phyloP scores from a whole-genome alignment of 2,329 filamentous ascomycete species.

The Elsinoe australis region DNA sequence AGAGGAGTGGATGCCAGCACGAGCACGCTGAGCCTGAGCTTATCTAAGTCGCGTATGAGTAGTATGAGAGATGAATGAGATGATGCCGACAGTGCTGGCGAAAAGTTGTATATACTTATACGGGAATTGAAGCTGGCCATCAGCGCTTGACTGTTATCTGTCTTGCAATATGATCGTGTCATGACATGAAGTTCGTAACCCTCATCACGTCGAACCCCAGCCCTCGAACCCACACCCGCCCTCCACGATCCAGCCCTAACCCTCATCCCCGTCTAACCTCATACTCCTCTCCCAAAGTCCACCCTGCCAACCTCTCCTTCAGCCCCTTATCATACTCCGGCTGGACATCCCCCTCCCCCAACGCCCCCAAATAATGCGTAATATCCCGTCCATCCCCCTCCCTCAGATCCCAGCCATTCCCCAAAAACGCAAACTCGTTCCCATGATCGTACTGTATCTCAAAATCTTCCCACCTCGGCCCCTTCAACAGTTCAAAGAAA shows the following conservation, averaged over 20 bases:
- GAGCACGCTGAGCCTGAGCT: constrained; percentile 9
- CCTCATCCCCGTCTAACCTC: not conserved
- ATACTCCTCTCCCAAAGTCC: not conserved
- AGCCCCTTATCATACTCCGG: not conserved
- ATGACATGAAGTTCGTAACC: too few relatives aligned
- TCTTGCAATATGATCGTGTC: too few relatives aligned
- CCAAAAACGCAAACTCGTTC: constrained; percentile 37
- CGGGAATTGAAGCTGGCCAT: not conserved
- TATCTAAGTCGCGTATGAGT: too few relatives aligned
- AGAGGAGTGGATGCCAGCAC: constrained; percentile 11
- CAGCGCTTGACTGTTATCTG: not conserved
- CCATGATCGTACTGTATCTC: constrained; percentile 36
- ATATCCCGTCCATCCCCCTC: not conserved
- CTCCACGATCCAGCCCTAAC: too few relatives aligned
- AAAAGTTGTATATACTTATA: constrained; percentile 5
- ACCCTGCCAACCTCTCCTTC: not conserved
- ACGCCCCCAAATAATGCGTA: not conserved
- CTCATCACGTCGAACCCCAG: too few relatives aligned
- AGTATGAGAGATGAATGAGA: not conserved
- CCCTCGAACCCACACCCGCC: too few relatives aligned
- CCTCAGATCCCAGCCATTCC: constrained; percentile 19
- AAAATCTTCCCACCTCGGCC: constrained; percentile 37
- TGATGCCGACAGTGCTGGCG: not conserved
- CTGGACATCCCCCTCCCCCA: not conserved
- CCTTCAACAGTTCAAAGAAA: constrained; percentile 34